Base-by-base conservation (phyloP, 805 yeast species). In the Barnettozyma pratensis region DNA sequence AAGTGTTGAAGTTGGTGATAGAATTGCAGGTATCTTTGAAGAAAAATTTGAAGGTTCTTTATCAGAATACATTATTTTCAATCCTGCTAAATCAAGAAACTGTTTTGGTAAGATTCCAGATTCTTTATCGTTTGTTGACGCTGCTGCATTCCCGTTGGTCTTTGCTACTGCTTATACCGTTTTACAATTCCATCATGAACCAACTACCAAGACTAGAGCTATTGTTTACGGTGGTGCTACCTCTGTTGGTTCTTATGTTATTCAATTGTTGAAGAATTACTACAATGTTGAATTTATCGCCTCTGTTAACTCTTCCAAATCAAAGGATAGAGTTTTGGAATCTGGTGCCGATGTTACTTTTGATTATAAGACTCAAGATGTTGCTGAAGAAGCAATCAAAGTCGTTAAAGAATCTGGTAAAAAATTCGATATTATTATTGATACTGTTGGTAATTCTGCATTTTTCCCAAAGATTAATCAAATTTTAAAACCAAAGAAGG, bases 151-250 rank as follows among this genome's bases (percentile, higher is more conserved):
- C 66, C 85, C 88, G 0, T 65, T 83, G 54, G 83, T 79, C 0
- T 79, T 75, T 54, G 79, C 80, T 25, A 83, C 95, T 4, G 91
- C 92, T 0, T 72, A 59, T 54, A 60, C 72, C 43, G 61, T 75
- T 31, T 59, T 61, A 7, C 49, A 57, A 5, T 54, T 57, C 28
- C 60, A 61, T 4, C 69, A 71, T 47, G 61, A 65, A 32, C 65
- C 77, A 25, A 69, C 67, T 37, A 69, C 70, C 8, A 65, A 68
- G 12, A 69, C 79, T 5, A 75, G 72, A 49, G 77, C 85, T 4
- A 69, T 86, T 43, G 73, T 87, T 25, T 68, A 85, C 42, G 96
- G 96, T 37, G 92, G 85, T 28, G 82, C 86, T 7, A 81, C 95
- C 1, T 67, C 83, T 11, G 90, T 84, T 12, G 90, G 91, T 26